Evolutionary conservation across 768 basidiomycete species (phyloP).

Genomic region (Mycena rosella): DNA sequence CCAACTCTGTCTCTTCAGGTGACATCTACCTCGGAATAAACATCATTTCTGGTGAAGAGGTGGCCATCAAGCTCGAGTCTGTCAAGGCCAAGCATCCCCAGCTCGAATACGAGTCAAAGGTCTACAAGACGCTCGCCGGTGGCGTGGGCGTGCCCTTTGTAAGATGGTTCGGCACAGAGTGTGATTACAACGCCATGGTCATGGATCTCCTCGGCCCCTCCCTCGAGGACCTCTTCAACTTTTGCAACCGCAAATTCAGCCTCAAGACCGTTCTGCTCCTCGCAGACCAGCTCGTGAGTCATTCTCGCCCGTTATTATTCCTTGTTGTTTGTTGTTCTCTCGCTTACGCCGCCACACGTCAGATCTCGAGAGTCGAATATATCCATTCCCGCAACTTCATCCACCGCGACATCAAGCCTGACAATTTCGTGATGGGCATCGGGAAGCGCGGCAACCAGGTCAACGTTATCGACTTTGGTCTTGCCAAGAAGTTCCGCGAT

Average conservation of each 20-base stretch:
- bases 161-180: conserved; percentile 94
- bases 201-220: conserved; percentile 95
- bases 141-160: conserved; percentile 99
- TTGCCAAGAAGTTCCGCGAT: conserved; percentile 99
- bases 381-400: conserved; percentile 99
- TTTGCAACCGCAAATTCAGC: conserved; percentile 97
- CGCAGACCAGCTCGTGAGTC: conserved; percentile 92
- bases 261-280: conserved; percentile 97
- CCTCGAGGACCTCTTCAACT: conserved; percentile 93
- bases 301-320: conserved; percentile 29
- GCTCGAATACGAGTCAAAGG: conserved; percentile 97
- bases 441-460: conserved; percentile 99
- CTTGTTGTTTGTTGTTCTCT: conserved; percentile 42
- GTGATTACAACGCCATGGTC: conserved; percentile 99
- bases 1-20: conserved; percentile 62
- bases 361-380: conserved; percentile 99
- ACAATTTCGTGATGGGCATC: conserved; percentile 99
- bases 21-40: conserved; percentile 99
- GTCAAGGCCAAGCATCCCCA: conserved; percentile 99
- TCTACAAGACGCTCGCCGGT: conserved; percentile 97
- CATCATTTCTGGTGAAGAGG: conserved; percentile 99
- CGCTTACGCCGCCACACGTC: conserved; percentile 39
- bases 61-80: conserved; percentile 99
- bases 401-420: conserved; percentile 98
- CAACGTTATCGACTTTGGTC: conserved; percentile 97